Percentiles rank a stretch among this genome's conserved stretches.
phyloP scores from a whole-genome alignment of 2,329 filamentous ascomycete genomes.

The Stachybotrys echinatus region DNA sequence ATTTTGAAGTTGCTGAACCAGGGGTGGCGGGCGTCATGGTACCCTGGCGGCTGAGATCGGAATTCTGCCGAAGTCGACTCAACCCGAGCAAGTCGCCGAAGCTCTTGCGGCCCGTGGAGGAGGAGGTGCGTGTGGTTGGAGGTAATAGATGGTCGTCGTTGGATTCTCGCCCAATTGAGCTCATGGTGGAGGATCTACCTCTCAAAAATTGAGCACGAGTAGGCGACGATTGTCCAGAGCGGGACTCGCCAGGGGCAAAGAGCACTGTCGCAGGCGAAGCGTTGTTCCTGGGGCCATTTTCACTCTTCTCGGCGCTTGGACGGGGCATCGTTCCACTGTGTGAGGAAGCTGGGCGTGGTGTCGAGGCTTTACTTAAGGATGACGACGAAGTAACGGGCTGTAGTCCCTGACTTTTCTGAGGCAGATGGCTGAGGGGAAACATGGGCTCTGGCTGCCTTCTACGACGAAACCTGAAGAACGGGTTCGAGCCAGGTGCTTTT shows the following conservation, averaged over 20 bases:
- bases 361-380: conserved; percentile 30
- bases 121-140: conserved; percentile 69
- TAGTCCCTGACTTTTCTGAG: conserved; percentile 54
- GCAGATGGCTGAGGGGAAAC: conserved; percentile 83
- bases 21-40: conserved; percentile 67
- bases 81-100: conserved; percentile 85
- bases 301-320: conserved; percentile 11
- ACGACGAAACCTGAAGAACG: conserved; percentile 78
- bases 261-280: conserved; percentile 43
- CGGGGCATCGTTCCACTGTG: conserved; percentile 20
- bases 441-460: conserved; percentile 70
- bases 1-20: conserved; percentile 66
- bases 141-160: conserved; percentile 65
- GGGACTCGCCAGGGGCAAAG: conserved; percentile 32
- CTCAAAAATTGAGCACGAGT: conserved; percentile 57
- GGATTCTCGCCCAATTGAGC: conserved; percentile 69
- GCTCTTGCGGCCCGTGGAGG: conserved; percentile 87
- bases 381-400: conserved; percentile 33
- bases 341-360: conserved; percentile 29
- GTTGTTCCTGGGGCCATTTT: conserved; percentile 9
- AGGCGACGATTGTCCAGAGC: conserved; percentile 63
- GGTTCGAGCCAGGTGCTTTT: conserved; percentile 57
- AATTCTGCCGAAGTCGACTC: conserved; percentile 73
- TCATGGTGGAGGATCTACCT: conserved; percentile 84
- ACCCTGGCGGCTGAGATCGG: conserved; percentile 66